Evolutionary conservation across 1,284 basidiomycete genomes (phyloP), one percentile per base, ranked within the genome.

Genomic region (Ceratobasidium sp.): DNA sequence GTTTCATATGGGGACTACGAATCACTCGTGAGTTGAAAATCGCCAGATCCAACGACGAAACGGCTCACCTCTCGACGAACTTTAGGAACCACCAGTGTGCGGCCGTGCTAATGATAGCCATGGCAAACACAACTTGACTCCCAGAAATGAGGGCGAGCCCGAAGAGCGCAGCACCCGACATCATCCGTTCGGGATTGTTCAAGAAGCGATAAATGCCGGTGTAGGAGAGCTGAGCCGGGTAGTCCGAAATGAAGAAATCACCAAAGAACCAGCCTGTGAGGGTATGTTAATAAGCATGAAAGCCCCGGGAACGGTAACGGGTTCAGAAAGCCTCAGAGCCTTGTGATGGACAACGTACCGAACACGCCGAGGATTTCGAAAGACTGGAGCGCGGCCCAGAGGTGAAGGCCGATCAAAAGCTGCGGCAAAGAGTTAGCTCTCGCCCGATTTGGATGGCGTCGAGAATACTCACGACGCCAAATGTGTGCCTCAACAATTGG

Each of bases 241-340:
- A 97, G 81, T 96, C 94, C 81, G 96, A 92, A 83, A 98, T 93
- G 88, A 99, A 99, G 86, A 99, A 99, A 85, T 99, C 97, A 30
- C 96, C 96, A 82, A 97, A 98, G 86, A 97, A 96, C 96, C 96
- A 98, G 23, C 96, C 94, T 95, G 54, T 23, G 8, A 20, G 27
- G 27, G 27, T 30, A 30, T 30, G 27, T 30, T 30, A 30, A 30
- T 30, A 30, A 30, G 27, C 27, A 30, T 30, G 27, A 30, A 30
- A 30, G 27, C 5, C 38, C 6, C 38, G 38, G 38, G 38, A 41
- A 52, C 38, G 12, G 27, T n/a, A 52, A 20, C 5, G 33, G 27
- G 27, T 30, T n/a, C 4, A 50, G 12, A 50, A 71, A 35, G 46
- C 33, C 1, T 44, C 2, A 5, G 23, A n/a, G 46, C 38, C 23